phyloP scores from a whole-genome alignment of 116 monocot genomes.

The Cymodocea nodosa region DNA sequence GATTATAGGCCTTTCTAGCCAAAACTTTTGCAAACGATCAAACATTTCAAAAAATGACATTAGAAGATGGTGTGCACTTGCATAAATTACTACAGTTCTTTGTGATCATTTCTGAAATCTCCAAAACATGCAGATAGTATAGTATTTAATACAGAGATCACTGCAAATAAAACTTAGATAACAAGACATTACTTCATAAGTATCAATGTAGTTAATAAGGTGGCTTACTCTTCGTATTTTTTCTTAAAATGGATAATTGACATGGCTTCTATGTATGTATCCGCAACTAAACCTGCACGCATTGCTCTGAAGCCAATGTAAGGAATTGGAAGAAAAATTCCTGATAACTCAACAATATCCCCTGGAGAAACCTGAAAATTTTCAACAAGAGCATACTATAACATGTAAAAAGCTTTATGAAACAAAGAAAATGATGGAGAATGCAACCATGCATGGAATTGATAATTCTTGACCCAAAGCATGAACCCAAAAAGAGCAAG shows the following conservation, averaged over 20 bases:
- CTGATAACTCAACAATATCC: conserved; percentile 87
- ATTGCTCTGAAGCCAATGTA: conserved; percentile 91
- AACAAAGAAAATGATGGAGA: background rate
- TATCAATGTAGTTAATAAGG: background rate
- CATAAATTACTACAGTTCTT: too few species aligned
- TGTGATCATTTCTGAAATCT: too few species aligned
- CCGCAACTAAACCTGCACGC: conserved; percentile 93
- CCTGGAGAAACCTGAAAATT: conserved; percentile 78
- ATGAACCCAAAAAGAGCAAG: too few species aligned
- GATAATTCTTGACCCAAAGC: too few species aligned
- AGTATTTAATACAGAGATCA: background rate
- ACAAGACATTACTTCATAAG: background rate
- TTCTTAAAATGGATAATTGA: conserved; percentile 94
- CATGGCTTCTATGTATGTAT: conserved; percentile 93
- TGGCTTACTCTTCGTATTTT: conserved; percentile 95
- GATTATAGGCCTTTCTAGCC: too few species aligned
- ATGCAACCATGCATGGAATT: too few species aligned
- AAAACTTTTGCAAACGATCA: too few species aligned
- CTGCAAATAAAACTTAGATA: background rate
- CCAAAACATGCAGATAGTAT: background rate
- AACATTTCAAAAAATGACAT: too few species aligned
- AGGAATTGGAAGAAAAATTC: conserved; percentile 95
- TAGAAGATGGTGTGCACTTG: too few species aligned
- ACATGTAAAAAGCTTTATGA: background rate
- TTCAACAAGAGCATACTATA: background rate